Evolutionary conservation across 2,329 filamentous ascomycete genomes (phyloP).

Genomic region (Alternaria sp.): DNA sequence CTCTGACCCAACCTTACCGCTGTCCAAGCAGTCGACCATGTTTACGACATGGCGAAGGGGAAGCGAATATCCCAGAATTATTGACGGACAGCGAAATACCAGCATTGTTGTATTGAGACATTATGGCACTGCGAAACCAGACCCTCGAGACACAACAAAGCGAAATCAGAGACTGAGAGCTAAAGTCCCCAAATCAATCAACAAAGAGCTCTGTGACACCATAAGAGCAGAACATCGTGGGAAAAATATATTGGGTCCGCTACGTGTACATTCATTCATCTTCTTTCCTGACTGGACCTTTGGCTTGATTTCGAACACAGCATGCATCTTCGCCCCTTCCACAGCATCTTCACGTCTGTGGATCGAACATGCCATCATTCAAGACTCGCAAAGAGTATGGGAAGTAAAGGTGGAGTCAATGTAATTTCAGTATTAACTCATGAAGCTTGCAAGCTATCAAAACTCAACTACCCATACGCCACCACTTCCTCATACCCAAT

Average conservation of each 20-base stretch:
- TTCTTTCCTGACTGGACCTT: neutral
- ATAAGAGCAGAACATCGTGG: neutral
- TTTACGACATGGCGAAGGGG: neutral
- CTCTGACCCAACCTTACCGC: neutral
- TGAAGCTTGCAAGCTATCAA: neutral
- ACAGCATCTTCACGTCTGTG: neutral
- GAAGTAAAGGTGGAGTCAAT: neutral
- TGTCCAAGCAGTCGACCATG: neutral
- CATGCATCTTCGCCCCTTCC: neutral
- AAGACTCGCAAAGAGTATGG: neutral
- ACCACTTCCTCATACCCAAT: neutral
- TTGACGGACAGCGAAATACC: fast-evolving
- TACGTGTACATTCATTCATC: neutral
- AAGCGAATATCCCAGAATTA: neutral
- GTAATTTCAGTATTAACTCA: neutral
- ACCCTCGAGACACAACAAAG: neutral
- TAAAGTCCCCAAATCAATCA: neutral
- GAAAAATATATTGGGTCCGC: neutral
- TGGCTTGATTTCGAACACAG: neutral
- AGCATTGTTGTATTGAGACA: neutral
- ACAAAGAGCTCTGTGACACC: neutral
- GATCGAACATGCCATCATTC: neutral
- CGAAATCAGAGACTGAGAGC: neutral
- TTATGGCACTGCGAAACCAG: neutral
- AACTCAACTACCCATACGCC: neutral